Percentiles rank a stretch among this genome's conserved stretches.
Evolutionary conservation across 371 early-diverging fungal genomes (phyloP).

Genomic region (Fennellomyces sp.): DNA sequence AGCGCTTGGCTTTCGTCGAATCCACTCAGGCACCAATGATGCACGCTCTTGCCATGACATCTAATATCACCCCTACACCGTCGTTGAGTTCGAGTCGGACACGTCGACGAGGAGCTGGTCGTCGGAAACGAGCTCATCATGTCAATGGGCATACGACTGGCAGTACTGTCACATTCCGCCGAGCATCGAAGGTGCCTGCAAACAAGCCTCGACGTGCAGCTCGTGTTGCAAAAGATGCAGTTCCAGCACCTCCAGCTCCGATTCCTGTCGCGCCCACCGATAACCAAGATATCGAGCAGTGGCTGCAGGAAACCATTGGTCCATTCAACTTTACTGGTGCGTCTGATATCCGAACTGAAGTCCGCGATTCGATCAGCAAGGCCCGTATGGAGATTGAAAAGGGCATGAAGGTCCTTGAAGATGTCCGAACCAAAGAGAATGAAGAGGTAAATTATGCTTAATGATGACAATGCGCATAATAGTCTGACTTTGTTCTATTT

Average conservation of each 20-base stretch:
- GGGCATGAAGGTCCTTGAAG: slow-evolving; percentile 49
- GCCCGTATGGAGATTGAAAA: slow-evolving; percentile 61
- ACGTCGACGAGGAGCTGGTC: slow-evolving; percentile 8
- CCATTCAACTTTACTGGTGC: slow-evolving; percentile 6
- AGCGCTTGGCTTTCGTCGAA: slow-evolving; percentile 30
- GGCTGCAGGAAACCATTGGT: slow-evolving; percentile 23
- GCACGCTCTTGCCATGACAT: slow-evolving; percentile 12
- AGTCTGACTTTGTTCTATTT: background rate
- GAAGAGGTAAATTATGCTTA: slow-evolving; percentile 7
- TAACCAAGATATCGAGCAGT: slow-evolving; percentile 24
- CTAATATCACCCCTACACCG: slow-evolving; percentile 2
- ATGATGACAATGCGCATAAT: too few species aligned
- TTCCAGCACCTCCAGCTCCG: background rate
- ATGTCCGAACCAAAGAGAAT: slow-evolving; percentile 14
- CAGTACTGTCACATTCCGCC: slow-evolving; percentile 30
- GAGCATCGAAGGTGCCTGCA: slow-evolving; percentile 43
- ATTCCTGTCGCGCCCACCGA: slow-evolving; percentile 3
- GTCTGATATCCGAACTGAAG: slow-evolving; percentile 31
- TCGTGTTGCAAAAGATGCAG: background rate
- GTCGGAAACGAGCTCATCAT: background rate
- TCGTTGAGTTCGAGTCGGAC: slow-evolving; percentile 2
- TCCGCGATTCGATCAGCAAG: slow-evolving; percentile 51
- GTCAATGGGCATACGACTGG: slow-evolving; percentile 20
- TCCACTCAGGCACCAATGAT: slow-evolving; percentile 17
- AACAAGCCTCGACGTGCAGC: slow-evolving; percentile 35